Conservation (phyloP, 2,329 filamentous ascomycete species). For the Arthrobotrys pseudoclavata region DNA sequence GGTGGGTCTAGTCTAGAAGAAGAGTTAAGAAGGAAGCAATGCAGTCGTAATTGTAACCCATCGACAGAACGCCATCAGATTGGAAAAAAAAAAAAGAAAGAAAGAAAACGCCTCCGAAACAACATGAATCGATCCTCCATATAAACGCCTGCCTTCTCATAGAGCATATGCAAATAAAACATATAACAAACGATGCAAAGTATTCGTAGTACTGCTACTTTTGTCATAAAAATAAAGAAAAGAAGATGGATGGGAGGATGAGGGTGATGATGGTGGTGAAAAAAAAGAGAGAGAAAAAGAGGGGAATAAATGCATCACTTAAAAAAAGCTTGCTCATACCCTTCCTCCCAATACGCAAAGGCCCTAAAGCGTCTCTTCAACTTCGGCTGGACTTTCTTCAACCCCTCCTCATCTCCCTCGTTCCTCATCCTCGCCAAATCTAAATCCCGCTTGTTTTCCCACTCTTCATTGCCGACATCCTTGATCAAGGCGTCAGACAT, state of each 20-base stretch:
- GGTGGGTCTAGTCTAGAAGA: neutral
- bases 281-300: neutral
- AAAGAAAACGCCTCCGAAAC: too few species aligned
- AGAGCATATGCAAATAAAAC: neutral
- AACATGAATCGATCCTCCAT: too few species aligned
- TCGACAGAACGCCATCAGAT: too few species aligned
- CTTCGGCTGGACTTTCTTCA: slow-evolving; percentile 6
- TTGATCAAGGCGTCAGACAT: slow-evolving; percentile 24
- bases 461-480: slow-evolving; percentile 16
- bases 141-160: neutral
- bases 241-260: neutral
- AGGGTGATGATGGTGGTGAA: neutral
- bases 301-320: neutral
- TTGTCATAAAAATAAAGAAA: neutral
- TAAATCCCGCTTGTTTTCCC: neutral
- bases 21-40: too few species aligned
- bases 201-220: neutral
- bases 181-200: neutral
- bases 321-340: slow-evolving; percentile 8
- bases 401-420: neutral
- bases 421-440: neutral
- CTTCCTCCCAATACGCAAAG: slow-evolving; percentile 38
- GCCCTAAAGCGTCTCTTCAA: slow-evolving; percentile 29
- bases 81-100: too few species aligned
- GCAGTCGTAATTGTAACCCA: too few species aligned